phyloP scores from a whole-genome alignment of 306 rosid species.

The Medicago lupulina region DNA sequence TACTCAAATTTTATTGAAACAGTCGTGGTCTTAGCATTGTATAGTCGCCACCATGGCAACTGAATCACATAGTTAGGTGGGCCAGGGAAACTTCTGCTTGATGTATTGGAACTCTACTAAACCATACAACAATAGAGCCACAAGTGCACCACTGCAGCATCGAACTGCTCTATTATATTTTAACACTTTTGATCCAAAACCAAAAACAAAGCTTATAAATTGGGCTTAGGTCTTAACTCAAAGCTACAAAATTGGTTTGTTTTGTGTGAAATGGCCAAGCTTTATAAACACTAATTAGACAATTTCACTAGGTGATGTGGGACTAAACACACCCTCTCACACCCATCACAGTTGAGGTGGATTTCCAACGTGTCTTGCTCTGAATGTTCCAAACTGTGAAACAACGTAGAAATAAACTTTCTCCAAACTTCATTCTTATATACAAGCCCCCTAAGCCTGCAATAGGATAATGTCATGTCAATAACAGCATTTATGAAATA shows the following conservation, averaged over 20 bases:
- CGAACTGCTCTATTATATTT: background rate
- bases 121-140: background rate
- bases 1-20: conserved; percentile 24
- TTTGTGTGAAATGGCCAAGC: background rate
- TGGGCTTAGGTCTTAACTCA: conserved; percentile 2
- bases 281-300: background rate
- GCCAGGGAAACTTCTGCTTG: conserved; percentile 9
- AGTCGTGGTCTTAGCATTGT: background rate
- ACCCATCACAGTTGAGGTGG: background rate
- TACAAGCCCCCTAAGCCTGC: conserved; percentile 24
- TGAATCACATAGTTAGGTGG: conserved; percentile 24
- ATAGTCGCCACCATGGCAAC: background rate
- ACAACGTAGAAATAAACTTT: conserved; percentile 2
- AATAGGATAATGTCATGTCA: conserved; percentile 9
- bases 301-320: background rate
- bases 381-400: conserved; percentile 36
- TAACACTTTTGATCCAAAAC: background rate
- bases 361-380: conserved; percentile 7
- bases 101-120: conserved; percentile 30
- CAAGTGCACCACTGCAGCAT: conserved; percentile 2
- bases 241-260: background rate
- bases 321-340: background rate
- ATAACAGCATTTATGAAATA: conserved; percentile 15
- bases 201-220: background rate
- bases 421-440: conserved; percentile 21